phyloP scores from a whole-genome alignment of 2,329 filamentous ascomycete species.

The Ustulina deusta region DNA sequence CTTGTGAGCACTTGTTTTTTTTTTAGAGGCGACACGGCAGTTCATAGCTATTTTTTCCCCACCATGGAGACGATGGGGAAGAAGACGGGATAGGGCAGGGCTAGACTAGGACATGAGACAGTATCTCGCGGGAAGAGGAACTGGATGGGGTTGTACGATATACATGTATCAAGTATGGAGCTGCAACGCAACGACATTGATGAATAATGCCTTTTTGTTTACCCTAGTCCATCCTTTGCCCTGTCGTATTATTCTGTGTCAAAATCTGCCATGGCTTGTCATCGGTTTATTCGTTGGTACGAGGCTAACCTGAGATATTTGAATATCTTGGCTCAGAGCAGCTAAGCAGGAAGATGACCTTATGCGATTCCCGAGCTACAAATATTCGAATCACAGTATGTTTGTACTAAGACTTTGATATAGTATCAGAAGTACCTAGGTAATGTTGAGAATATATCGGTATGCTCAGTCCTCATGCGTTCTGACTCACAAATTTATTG shows the following conservation, averaged over 20 bases:
- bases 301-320: too few relatives aligned
- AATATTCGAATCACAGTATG: background rate
- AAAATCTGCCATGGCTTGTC: background rate
- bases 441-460: background rate
- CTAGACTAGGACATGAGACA: conserved; percentile 16
- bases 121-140: conserved; percentile 13
- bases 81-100: background rate
- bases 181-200: conserved; percentile 18
- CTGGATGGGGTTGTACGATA: conserved; percentile 29
- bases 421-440: background rate
- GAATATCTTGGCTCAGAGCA: background rate
- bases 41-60: background rate
- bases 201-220: conserved; percentile 27
- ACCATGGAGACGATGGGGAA: background rate
- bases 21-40: too few relatives aligned
- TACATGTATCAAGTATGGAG: conserved; percentile 32
- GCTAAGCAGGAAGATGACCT: background rate
- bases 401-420: background rate
- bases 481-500: background rate
- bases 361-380: background rate
- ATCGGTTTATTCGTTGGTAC: background rate
- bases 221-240: background rate
- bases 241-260: background rate
- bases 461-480: background rate
- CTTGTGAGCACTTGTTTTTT: background rate